A percentile compares a stretch with the other conserved stretches of the same genome.
Conservation (phyloP, 2,329 filamentous ascomycete genomes). For the Cordyceps tenuipes region DNA sequence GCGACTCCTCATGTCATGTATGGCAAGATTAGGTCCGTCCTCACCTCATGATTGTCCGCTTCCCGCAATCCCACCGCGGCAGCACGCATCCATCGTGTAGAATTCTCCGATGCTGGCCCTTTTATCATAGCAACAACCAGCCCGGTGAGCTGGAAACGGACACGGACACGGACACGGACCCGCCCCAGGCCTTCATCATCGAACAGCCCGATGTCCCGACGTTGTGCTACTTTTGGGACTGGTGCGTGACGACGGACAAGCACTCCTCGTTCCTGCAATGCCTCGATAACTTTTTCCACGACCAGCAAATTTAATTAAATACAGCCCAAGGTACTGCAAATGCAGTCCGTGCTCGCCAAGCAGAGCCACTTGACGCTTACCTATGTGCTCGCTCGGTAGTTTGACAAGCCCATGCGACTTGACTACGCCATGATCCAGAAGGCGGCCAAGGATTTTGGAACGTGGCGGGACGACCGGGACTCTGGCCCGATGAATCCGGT, state of each 20-base stretch:
- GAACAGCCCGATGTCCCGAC: conserved; percentile 6
- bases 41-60: too few relatives aligned
- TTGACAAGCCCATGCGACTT: conserved; percentile 8
- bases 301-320: conserved; percentile 10
- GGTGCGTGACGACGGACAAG: neutral
- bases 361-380: conserved; percentile 7
- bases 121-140: neutral
- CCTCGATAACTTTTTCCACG: conserved; percentile 10
- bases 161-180: neutral
- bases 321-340: neutral
- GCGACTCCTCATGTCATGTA: neutral
- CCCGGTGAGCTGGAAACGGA: neutral
- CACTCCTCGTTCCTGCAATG: conserved; percentile 4
- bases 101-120: neutral
- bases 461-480: conserved; percentile 11
- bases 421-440: conserved; percentile 9
- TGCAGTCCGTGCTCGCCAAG: conserved; percentile 9
- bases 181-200: conserved; percentile 4
- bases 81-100: conserved; percentile 9
- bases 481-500: conserved; percentile 14
- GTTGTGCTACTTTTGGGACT: conserved; percentile 1
- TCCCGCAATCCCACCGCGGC: neutral
- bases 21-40: conserved; percentile 1
- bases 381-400: conserved; percentile 10
- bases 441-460: conserved; percentile 4